A percentile compares a stretch with the other conserved stretches of the same genome.
Conservation (phyloP, 305 asterid species). For the Andrographis paniculata region DNA sequence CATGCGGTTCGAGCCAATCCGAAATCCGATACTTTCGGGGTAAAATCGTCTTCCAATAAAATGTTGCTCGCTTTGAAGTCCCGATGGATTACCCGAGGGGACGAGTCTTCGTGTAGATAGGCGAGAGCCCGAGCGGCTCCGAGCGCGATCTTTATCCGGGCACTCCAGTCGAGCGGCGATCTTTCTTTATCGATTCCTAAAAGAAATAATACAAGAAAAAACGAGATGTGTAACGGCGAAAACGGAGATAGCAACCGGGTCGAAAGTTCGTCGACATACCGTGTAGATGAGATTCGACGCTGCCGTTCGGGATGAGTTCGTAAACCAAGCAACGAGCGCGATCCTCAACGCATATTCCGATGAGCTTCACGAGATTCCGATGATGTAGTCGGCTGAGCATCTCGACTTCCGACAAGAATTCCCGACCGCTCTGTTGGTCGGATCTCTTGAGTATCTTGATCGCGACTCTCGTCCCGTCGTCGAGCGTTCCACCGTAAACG, state of each 20-base stretch:
- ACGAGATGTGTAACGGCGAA: not conserved
- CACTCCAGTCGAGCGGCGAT: conserved; percentile 83
- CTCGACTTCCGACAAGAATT: conserved; percentile 96
- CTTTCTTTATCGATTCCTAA: conserved; percentile 67
- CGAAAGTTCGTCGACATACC: conserved; percentile 37
- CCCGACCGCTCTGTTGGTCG: conserved; percentile 88
- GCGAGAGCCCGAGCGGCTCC: conserved; percentile 97
- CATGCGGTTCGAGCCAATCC: conserved; percentile 84
- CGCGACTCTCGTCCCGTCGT: conserved; percentile 73
- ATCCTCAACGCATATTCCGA: conserved; percentile 93
- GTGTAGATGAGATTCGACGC: conserved; percentile 91
- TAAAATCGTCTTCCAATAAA: conserved; percentile 74
- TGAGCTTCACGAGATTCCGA: conserved; percentile 83
- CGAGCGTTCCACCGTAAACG: conserved; percentile 77
- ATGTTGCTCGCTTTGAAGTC: conserved; percentile 98
- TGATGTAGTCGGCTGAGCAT: conserved; percentile 98
- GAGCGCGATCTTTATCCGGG: conserved; percentile 86
- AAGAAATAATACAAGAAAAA: conserved; percentile 15
- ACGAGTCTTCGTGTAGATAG: conserved; percentile 96
- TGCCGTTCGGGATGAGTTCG: conserved; percentile 83
- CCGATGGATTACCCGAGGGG: conserved; percentile 91
- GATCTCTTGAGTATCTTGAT: conserved; percentile 83
- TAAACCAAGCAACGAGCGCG: conserved; percentile 75
- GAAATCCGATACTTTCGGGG: conserved; percentile 93
- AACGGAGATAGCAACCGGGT: not conserved